Conservation (phyloP, 768 basidiomycete genomes). For the Clavaria fumosa region DNA sequence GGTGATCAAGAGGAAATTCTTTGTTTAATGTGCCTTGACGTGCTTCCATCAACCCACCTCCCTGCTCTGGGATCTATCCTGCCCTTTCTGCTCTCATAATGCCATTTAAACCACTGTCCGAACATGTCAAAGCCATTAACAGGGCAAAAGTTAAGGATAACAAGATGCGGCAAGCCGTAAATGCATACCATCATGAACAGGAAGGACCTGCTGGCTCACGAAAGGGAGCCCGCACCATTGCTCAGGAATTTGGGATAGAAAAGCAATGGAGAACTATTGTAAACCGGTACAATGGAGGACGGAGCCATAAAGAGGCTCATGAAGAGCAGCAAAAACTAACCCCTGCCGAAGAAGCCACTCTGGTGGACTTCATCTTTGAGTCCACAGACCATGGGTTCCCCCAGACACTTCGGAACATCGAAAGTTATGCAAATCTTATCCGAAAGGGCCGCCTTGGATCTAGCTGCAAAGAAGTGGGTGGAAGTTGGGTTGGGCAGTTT, state of each 20-base stretch:
- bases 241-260: background rate
- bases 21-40: too few species aligned
- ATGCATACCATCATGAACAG: background rate
- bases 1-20: too few species aligned
- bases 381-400: background rate
- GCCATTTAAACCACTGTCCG: too few species aligned
- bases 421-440: conserved; percentile 20
- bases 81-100: too few species aligned
- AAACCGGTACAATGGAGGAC: background rate
- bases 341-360: background rate
- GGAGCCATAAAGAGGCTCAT: background rate
- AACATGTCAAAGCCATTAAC: too few species aligned
- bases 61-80: too few species aligned
- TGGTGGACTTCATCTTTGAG: background rate
- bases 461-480: conserved; percentile 12
- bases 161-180: background rate
- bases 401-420: too few species aligned
- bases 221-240: background rate
- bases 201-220: background rate
- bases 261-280: background rate
- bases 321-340: background rate
- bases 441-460: conserved; percentile 8
- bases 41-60: too few species aligned
- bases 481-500: conserved; percentile 18
- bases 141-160: background rate